These are phyloP conservation scores for Aspergillus proliferans DNA, from an alignment of 2,329 filamentous ascomycete genomes.

Conservation along the genomic window DNA sequence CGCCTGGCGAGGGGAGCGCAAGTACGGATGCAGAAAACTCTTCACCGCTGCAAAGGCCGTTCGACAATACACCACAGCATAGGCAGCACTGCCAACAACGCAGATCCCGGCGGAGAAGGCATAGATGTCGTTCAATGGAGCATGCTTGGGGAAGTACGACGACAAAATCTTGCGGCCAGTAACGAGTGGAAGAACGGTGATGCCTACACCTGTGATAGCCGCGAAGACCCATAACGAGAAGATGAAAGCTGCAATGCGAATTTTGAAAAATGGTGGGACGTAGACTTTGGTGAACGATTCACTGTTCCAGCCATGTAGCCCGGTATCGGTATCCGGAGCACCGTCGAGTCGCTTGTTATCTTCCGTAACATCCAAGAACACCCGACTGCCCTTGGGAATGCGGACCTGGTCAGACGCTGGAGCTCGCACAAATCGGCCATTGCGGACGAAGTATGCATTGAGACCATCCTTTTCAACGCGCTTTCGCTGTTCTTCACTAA, in stretches of 20 bases:
- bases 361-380: slow-evolving; percentile 72
- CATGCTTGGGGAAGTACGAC: slow-evolving; percentile 61
- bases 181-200: slow-evolving; percentile 79
- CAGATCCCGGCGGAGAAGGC: slow-evolving; percentile 90
- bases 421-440: slow-evolving; percentile 83
- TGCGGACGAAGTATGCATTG: slow-evolving; percentile 52
- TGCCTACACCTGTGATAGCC: slow-evolving; percentile 73
- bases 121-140: slow-evolving; percentile 88
- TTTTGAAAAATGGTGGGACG: slow-evolving; percentile 75
- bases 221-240: slow-evolving; percentile 90
- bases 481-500: slow-evolving; percentile 24
- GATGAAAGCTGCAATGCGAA: slow-evolving; percentile 78
- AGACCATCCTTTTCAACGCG: slow-evolving; percentile 34
- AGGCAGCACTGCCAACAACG: slow-evolving; percentile 63
- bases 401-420: slow-evolving; percentile 93
- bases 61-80: slow-evolving; percentile 50
- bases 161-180: slow-evolving; percentile 76
- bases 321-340: slow-evolving; percentile 46
- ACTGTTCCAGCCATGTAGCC: slow-evolving; percentile 56
- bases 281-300: slow-evolving; percentile 66
- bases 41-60: slow-evolving; percentile 17
- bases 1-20: slow-evolving; percentile 27
- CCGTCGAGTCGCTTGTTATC: slow-evolving; percentile 61
- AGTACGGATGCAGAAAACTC: slow-evolving; percentile 18
- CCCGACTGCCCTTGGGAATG: slow-evolving; percentile 73